Evolutionary conservation across 139 green algal species (phyloP), one percentile per base, ranked within the genome.

Genomic region (Chlorella ohadii): DNA sequence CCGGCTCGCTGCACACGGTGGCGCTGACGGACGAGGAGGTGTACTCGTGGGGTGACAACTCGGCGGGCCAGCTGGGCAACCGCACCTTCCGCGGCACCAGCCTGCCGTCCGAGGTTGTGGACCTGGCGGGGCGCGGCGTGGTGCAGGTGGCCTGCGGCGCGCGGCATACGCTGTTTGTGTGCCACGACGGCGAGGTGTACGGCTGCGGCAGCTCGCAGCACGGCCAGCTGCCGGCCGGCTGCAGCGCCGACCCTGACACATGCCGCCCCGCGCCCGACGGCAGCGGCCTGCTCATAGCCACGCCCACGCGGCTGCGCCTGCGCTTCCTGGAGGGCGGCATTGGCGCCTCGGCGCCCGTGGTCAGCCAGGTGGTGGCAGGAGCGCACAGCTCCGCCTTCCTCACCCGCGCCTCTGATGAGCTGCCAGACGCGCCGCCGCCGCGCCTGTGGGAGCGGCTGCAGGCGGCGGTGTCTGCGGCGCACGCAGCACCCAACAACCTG

Each of bases 141-240:
- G 75, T 84, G 33, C 86, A 79, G 57, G 84, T 98, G 15, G 91
- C 91, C n/a, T 91, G 89, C 28, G 95, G 95, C 55, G 75, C 72
- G 22, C 73, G 87, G 57, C 95, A 98, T 92, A 97, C 94, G 9
- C 84, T 96, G 19, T 93, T 92, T 33, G 85, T 93, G 47, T 93
- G 90, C 25, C 90, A 93, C 51, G 86, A 85, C 20, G 87, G 83
- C 80, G 47, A 73, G 22, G 91, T 96, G 33, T 96, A 88, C 78
- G 86, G 76, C 31, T 98, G 94, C 91, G 95, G 95, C 34, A 79
- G 76, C 65, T 55, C 31, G 12, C 28, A n/a, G 25, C 55, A 79
- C 56, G 80, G 80, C 34, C 80, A 85, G 80, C 80, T 85, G 68
- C 67, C 82, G 23, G 51, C 51, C 51, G 51, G 28, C 56, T 33